Base-by-base conservation (phyloP, 129 eudicot species). In the Pittosporum tobira region DNA sequence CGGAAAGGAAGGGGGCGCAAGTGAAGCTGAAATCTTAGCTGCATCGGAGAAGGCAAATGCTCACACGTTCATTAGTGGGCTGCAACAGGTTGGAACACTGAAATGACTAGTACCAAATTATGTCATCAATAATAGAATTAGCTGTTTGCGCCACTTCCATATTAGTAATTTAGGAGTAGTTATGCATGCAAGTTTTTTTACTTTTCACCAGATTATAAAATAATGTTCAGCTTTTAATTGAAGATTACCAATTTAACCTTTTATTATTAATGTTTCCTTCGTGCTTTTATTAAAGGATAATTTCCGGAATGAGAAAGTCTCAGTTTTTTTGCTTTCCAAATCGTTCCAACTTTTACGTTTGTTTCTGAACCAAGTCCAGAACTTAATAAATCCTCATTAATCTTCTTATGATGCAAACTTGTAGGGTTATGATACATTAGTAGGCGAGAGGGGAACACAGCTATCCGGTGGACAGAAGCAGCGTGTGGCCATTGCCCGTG, bases 381-480 rank as follows among this genome's bases (percentile, higher is more conserved):
- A n/a, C n/a, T n/a, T n/a, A n/a, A n/a, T n/a, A n/a, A 30, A 52
- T 0, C 1, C 2, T 1, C 4, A 14, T 37, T 55, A 55, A 55
- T 30, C 44, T 19, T 11, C 15, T 1, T 18, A 2, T 19, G 45
- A 31, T 31, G 44, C 6, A 67, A 30, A 66, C 30, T 16, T 31
- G 63, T 45, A 77, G 78, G 87, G 88, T 21, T 87, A 87, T 24
- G 66, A 82, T 27, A 87, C 91, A 0, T 27, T 66, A 71, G 95
- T 82, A 29, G 93, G 95, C 38, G 93, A 83, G 61, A 55, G 93
- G 63, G 95, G 95, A 29, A 71, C 70, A 7, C 83, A 87, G 57
- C 31, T 87, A 43, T 87, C 93, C 0, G 95, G 95, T 25, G 95
- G 95, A 6, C 95, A 86, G 57, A 86, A 86, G 63, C 91, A 82